Conservation (phyloP, 2,329 filamentous ascomycete species). For the Metarhizium guizhouense region DNA sequence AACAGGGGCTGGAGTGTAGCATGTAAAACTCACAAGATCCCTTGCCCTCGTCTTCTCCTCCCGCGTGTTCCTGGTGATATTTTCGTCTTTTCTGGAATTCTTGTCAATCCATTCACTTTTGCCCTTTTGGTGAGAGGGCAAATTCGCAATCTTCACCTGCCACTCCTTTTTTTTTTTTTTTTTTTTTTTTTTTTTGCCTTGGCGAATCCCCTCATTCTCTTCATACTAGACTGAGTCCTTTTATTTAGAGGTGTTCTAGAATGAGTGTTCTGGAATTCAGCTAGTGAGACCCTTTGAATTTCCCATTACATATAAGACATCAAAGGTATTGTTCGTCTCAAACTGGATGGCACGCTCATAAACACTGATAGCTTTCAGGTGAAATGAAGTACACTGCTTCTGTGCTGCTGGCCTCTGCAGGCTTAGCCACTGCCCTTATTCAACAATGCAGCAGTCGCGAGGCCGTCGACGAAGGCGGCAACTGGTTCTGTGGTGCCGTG, state of each 20-base stretch:
- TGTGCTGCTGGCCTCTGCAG: constrained; percentile 18
- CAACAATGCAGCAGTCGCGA: constrained; percentile 26
- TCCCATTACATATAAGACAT: too few species aligned
- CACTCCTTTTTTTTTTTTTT: too few species aligned
- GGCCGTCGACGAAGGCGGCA: constrained; percentile 36
- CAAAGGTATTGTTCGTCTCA: too few species aligned
- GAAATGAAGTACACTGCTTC: constrained; percentile 22
- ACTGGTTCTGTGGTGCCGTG: constrained; percentile 59
- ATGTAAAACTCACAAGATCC: neutral
- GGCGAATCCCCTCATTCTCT: too few species aligned
- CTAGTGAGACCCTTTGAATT: too few species aligned
- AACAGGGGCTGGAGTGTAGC: too few species aligned
- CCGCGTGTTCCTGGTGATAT: neutral
- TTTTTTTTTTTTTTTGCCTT: too few species aligned
- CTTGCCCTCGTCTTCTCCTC: neutral
- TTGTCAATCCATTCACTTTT: neutral
- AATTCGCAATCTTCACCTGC: neutral
- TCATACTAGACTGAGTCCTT: too few species aligned
- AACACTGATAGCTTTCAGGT: neutral
- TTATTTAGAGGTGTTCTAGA: too few species aligned
- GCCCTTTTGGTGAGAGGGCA: neutral
- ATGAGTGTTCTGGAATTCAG: too few species aligned
- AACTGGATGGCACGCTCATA: neutral
- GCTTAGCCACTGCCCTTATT: constrained; percentile 20
- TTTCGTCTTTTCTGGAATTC: neutral